Evolutionary conservation across 2,329 filamentous ascomycete genomes (phyloP).

Genomic region (Hortaea werneckii): DNA sequence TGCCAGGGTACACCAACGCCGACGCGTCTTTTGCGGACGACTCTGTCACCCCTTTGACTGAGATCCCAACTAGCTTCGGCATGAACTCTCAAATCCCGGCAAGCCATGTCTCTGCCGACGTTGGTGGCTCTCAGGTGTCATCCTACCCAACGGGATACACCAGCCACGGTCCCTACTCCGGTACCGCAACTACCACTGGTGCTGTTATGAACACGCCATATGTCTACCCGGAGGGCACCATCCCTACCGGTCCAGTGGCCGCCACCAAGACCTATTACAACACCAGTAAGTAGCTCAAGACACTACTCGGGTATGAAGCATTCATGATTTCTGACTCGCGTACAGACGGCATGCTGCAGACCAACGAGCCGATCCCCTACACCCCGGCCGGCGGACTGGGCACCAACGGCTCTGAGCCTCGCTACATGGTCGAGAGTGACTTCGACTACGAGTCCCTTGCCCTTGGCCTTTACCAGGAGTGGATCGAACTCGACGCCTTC

Average conservation of each 20-base stretch:
- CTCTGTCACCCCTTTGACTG: conserved; percentile 24
- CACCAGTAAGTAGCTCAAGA: no score
- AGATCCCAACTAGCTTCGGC: conserved; percentile 33
- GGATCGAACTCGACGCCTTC: conserved; percentile 76
- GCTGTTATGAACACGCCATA: conserved; percentile 51
- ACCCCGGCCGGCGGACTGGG: conserved; percentile 60
- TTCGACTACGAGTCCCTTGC: conserved; percentile 74
- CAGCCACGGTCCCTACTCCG: conserved; percentile 58
- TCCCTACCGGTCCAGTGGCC: conserved; percentile 48
- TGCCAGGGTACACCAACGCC: conserved; percentile 35
- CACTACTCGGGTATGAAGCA: no score
- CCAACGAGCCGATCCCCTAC: conserved; percentile 61
- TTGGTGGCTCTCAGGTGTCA: conserved; percentile 37
- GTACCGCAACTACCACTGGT: conserved; percentile 58
- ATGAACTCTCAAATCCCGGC: conserved; percentile 34
- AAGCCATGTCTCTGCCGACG: conserved; percentile 22
- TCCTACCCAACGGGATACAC: conserved; percentile 47
- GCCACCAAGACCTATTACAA: conserved; percentile 60
- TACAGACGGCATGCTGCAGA: conserved; percentile 61
- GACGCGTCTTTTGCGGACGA: conserved; percentile 32
- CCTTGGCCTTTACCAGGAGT: conserved; percentile 70
- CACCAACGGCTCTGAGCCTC: conserved; percentile 65
- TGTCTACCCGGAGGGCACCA: conserved; percentile 32
- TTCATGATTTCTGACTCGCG: no score
- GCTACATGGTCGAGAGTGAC: conserved; percentile 69